Percentiles rank a stretch among this genome's conserved stretches.
Evolutionary conservation across 2,329 filamentous ascomycete species (phyloP).

Genomic region (Colletotrichum sp.): DNA sequence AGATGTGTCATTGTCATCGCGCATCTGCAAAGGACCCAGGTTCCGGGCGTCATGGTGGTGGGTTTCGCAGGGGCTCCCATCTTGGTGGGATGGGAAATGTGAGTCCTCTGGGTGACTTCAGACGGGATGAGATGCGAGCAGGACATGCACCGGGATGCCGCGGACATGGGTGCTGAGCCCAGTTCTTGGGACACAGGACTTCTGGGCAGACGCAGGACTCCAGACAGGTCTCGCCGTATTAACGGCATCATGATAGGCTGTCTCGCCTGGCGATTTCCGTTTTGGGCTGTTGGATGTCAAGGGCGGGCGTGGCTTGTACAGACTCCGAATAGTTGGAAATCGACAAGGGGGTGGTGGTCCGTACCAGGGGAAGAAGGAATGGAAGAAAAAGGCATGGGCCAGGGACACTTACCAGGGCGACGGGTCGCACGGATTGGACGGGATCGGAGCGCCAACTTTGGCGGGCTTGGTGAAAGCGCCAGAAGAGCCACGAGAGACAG

Average conservation of each 20-base stretch:
- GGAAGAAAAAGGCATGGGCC: neutral
- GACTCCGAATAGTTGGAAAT: neutral
- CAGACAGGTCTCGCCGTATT: neutral
- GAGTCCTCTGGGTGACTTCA: neutral
- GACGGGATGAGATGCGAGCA: neutral
- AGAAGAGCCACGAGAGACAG: neutral
- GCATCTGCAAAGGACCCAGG: neutral
- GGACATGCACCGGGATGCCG: neutral
- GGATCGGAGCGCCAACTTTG: neutral
- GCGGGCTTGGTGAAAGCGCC: neutral
- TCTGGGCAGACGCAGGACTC: neutral
- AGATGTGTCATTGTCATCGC: slow-evolving; percentile 9
- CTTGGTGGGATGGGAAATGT: neutral
- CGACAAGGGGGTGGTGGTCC: neutral
- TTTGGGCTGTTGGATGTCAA: neutral
- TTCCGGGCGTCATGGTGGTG: neutral
- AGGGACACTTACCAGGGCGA: slow-evolving; percentile 4
- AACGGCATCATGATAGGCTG: neutral
- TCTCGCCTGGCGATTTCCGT: slow-evolving; percentile 1
- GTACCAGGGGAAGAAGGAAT: neutral
- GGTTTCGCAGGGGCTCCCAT: neutral
- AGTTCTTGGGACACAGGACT: neutral
- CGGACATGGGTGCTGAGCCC: neutral
- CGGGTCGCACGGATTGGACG: slow-evolving; percentile 12
- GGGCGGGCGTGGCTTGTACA: slow-evolving; percentile 12